phyloP scores from a whole-genome alignment of 257 asterid species.

The Jaltomata sinuosa region DNA sequence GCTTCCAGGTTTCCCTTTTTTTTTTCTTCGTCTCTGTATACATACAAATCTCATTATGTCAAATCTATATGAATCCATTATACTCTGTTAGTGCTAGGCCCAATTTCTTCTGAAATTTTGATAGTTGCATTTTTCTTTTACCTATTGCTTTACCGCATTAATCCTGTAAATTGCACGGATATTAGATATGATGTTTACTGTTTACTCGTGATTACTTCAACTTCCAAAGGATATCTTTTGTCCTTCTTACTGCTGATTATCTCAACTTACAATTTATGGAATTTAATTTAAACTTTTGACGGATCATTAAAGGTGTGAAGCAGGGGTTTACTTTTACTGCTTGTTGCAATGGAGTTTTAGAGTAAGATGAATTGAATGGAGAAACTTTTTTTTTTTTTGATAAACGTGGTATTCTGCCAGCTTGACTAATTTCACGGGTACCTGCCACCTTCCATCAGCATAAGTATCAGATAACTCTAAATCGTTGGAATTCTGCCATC shows the following conservation, averaged over 20 bases:
- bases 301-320: not conserved
- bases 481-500: too few species aligned
- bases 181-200: not conserved
- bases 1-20: constrained; percentile 67
- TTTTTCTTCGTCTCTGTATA: not conserved
- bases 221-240: not conserved
- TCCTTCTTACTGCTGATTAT: not conserved
- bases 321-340: not conserved
- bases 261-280: not conserved
- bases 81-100: not conserved
- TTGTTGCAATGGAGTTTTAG: not conserved
- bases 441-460: not conserved
- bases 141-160: not conserved
- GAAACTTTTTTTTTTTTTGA: not conserved
- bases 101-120: not conserved
- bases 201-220: too few species aligned
- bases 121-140: too few species aligned
- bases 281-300: not conserved
- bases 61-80: not conserved
- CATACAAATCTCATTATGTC: not conserved
- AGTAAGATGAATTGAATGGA: not conserved
- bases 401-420: not conserved
- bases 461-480: not conserved
- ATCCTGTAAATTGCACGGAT: not conserved
- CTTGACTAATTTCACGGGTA: not conserved